Conservation (phyloP, 2,329 filamentous ascomycete genomes). For the Fusarium decemcellulare region DNA sequence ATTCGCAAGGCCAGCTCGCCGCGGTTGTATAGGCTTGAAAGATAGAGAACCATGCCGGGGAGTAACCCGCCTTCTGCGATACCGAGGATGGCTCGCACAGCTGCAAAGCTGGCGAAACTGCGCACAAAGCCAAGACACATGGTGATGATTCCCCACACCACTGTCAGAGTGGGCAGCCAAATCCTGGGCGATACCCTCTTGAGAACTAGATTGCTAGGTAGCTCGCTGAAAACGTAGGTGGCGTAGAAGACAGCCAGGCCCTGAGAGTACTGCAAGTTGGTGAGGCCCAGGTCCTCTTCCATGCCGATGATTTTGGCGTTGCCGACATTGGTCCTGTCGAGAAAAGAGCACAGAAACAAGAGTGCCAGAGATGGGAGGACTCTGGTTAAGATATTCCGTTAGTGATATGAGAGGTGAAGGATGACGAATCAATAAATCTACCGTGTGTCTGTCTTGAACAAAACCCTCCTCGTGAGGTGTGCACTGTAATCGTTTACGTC, state of each 20-base stretch:
- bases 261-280: slow-evolving; percentile 73
- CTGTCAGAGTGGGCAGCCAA: slow-evolving; percentile 71
- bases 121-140: slow-evolving; percentile 70
- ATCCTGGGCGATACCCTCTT: slow-evolving; percentile 72
- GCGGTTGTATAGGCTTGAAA: slow-evolving; percentile 73
- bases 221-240: slow-evolving; percentile 72
- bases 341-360: slow-evolving; percentile 30
- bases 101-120: slow-evolving; percentile 70
- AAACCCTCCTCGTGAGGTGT: slow-evolving; percentile 5
- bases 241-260: slow-evolving; percentile 77
- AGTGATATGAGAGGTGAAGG: no score
- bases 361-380: slow-evolving; percentile 10
- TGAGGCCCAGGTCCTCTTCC: slow-evolving; percentile 70
- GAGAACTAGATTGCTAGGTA: slow-evolving; percentile 75
- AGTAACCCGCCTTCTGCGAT: slow-evolving; percentile 24
- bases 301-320: slow-evolving; percentile 78
- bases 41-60: slow-evolving; percentile 78
- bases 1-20: slow-evolving; percentile 74
- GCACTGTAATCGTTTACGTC: not conserved
- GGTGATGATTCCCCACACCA: slow-evolving; percentile 71
- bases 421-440: no score
- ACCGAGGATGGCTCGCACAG: slow-evolving; percentile 53
- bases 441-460: slow-evolving; percentile 15
- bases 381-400: not conserved
- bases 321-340: slow-evolving; percentile 80